Evolutionary conservation across 2,329 filamentous ascomycete genomes (phyloP), one percentile per base, ranked within the genome.

Genomic region (Arthrobotrys conoides): DNA sequence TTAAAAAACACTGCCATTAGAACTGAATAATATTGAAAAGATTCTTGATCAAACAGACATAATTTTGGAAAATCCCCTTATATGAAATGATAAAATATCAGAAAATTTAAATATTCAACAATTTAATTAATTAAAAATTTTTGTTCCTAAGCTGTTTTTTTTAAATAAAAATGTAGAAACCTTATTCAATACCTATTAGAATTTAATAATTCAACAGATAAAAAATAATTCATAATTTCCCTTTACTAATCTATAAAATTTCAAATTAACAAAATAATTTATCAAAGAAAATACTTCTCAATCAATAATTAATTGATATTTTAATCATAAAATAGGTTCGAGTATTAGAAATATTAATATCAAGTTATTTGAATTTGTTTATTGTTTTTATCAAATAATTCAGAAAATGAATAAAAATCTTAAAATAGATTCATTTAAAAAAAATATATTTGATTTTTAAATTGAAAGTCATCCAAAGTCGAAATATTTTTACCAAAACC

Each of bases 301-400:
- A 51, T 24, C 12, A 51, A 27, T 51, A n/a, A n/a, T n/a, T n/a
- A n/a, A n/a, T n/a, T n/a, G n/a, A n/a, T n/a, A n/a, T n/a, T n/a
- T n/a, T n/a, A 24, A 51, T 51, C 27, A 53, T 30, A n/a, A 53
- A 20, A 71, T 64, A 70, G 33, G 49, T 64, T n/a, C 53, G 64
- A 41, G 61, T 24, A 33, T 55, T 18, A 64, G 44, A 36, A n/a
- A 18, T 18, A 38, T 48, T 18, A 46, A 53, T 71, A 63, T 69
- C 30, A 59, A 44, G 49, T 71, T 65, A 65, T 71, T 33, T n/a
- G 51, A 30, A 66, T 71, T 57, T 57, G 36, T 55, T 49, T 49
- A 51, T 66, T 30, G 46, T n/a, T 20, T 66, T n/a, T 36, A 14
- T 24, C 6, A 44, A 46, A 64, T 33, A 53, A 49, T 66, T 51